Conservation (phyloP, 2,329 filamentous ascomycete species). For the Geosmithia flava region DNA sequence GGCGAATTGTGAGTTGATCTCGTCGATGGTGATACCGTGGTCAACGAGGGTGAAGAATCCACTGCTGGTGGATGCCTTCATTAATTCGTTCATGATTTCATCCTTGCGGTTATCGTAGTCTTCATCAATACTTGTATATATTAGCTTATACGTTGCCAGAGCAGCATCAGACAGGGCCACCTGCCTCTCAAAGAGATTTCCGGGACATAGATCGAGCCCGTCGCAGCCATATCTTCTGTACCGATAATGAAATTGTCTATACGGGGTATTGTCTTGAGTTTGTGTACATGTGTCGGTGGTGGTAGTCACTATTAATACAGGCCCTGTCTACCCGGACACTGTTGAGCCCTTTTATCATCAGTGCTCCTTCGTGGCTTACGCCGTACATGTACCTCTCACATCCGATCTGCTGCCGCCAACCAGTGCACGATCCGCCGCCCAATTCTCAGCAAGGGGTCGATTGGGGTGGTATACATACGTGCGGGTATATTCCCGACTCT, state of each 20-base stretch:
- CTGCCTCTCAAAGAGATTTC: slow-evolving; percentile 5
- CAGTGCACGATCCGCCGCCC: neutral
- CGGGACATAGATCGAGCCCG: slow-evolving; percentile 1
- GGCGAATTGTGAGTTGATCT: slow-evolving; percentile 12
- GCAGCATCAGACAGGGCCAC: no score
- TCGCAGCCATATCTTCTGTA: neutral
- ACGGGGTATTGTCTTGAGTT: slow-evolving; percentile 1
- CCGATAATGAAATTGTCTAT: neutral
- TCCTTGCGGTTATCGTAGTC: slow-evolving; percentile 32
- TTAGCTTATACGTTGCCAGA: neutral
- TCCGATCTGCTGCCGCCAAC: no score
- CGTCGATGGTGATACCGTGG: slow-evolving; percentile 17
- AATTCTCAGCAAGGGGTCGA: no score
- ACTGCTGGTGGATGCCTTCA: slow-evolving; percentile 34
- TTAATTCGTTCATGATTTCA: slow-evolving; percentile 31
- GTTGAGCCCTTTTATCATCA: neutral
- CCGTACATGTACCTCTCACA: no score
- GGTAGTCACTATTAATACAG: no score
- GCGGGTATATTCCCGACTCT: no score
- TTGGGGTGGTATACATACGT: no score
- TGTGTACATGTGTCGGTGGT: no score
- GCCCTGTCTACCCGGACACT: no score
- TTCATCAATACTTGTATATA: neutral
- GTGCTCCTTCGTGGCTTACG: neutral
- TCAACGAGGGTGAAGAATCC: slow-evolving; percentile 36